A percentile compares a stretch with the other conserved stretches of the same genome.
Evolutionary conservation across 768 basidiomycete genomes (phyloP).

Genomic region (Collybia sordida): DNA sequence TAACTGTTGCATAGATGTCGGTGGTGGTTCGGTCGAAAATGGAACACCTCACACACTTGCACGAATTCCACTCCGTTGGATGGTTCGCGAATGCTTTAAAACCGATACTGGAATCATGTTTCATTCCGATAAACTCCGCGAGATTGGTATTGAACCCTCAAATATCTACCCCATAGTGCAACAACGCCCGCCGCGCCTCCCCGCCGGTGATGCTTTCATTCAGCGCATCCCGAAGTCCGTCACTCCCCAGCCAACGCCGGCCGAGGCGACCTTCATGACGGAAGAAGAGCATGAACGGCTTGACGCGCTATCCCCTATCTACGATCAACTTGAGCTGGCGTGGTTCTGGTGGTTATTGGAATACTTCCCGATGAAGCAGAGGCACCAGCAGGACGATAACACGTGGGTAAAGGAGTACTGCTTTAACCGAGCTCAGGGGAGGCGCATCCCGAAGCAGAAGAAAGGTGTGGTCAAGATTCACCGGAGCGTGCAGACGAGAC

Average conservation of each 20-base stretch:
- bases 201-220: conserved; percentile 22
- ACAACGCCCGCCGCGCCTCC: conserved; percentile 34
- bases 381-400: conserved; percentile 37
- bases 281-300: conserved; percentile 66
- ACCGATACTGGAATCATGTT: conserved; percentile 63
- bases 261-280: conserved; percentile 18
- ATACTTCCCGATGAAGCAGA: conserved; percentile 41
- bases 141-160: conserved; percentile 49
- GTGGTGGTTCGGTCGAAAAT: conserved; percentile 36
- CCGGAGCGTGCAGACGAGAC: conserved; percentile 50
- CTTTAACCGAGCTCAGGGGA: conserved; percentile 35
- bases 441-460: conserved; percentile 42
- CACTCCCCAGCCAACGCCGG: conserved; percentile 5
- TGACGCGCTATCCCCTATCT: conserved; percentile 55
- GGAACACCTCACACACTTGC: conserved; percentile 47
- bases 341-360: conserved; percentile 72
- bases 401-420: conserved; percentile 34
- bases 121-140: conserved; percentile 40
- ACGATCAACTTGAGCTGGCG: conserved; percentile 54
- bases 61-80: conserved; percentile 62
- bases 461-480: conserved; percentile 45
- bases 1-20: conserved; percentile 20
- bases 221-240: conserved; percentile 22
- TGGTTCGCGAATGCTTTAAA: conserved; percentile 71
- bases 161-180: conserved; percentile 43